Evolutionary conservation across 495 filamentous ascomycete genomes (phyloP).

Genomic region (Evernia prunastri): DNA sequence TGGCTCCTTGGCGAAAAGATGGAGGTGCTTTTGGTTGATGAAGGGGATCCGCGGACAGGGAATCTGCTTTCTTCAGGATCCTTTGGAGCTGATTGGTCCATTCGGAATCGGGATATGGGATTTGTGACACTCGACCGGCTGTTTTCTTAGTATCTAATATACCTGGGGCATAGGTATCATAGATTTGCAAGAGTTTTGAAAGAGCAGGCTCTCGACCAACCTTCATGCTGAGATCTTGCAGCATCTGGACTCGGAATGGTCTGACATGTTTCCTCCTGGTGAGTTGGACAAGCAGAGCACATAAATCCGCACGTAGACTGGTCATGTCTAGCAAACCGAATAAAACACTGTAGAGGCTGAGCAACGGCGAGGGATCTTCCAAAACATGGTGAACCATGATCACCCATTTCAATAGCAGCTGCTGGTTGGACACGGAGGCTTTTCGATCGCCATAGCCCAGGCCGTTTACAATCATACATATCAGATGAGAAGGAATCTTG

Average conservation of each 20-base stretch:
- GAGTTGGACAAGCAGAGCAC: slow-evolving; percentile 75
- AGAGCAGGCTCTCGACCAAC: slow-evolving; percentile 68
- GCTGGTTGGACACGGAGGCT: slow-evolving; percentile 62
- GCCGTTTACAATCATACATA: slow-evolving; percentile 63
- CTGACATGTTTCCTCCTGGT: slow-evolving; percentile 84
- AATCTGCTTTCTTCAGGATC: slow-evolving; percentile 38
- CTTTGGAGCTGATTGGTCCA: slow-evolving; percentile 64
- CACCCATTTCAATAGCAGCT: slow-evolving; percentile 70
- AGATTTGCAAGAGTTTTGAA: slow-evolving; percentile 70
- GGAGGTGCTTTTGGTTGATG: slow-evolving; percentile 36
- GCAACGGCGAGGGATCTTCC: slow-evolving; percentile 57
- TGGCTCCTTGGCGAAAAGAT: slow-evolving; percentile 42
- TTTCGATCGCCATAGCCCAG: slow-evolving; percentile 76
- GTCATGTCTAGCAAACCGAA: slow-evolving; percentile 84
- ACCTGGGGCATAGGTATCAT: slow-evolving; percentile 86
- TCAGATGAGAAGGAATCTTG: slow-evolving; percentile 52
- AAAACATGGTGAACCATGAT: slow-evolving; percentile 70
- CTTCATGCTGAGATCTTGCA: slow-evolving; percentile 57
- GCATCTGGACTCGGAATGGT: slow-evolving; percentile 72
- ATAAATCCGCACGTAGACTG: slow-evolving; percentile 48
- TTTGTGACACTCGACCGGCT: not conserved
- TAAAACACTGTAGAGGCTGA: slow-evolving; percentile 66
- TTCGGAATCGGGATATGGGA: slow-evolving; percentile 65
- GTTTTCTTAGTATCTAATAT: slow-evolving; percentile 6
- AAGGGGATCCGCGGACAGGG: slow-evolving; percentile 15